Conservation (phyloP, 2,329 filamentous ascomycete species). For the Falciphora oryzae region DNA sequence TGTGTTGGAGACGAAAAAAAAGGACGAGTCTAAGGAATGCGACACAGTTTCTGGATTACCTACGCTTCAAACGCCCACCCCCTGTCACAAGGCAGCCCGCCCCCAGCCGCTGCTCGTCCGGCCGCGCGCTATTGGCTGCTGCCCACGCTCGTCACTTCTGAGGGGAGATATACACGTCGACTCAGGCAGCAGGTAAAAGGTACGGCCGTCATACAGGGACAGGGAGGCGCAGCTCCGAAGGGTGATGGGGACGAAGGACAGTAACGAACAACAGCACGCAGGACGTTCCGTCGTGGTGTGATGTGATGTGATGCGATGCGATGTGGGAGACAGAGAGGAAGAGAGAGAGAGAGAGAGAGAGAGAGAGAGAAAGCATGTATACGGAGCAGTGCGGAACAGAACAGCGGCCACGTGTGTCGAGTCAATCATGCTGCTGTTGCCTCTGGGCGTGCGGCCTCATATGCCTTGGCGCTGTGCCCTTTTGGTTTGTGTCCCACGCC, state of each 20-base stretch:
- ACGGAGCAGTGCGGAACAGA: background rate
- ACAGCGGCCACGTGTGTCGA: slow-evolving; percentile 3
- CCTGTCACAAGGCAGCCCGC: background rate
- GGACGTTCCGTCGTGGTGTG: background rate
- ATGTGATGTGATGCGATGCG: background rate
- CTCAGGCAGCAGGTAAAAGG: background rate
- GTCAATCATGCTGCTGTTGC: background rate
- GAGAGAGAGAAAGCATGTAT: background rate
- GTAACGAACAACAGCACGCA: background rate
- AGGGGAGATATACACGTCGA: background rate
- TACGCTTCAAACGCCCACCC: background rate
- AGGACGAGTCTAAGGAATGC: background rate
- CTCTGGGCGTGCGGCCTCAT: background rate
- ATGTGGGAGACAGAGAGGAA: background rate
- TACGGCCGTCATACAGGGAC: background rate
- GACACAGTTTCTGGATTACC: background rate
- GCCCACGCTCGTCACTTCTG: background rate
- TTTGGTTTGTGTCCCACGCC: background rate
- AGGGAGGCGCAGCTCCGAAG: background rate
- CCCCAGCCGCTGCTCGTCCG: no score
- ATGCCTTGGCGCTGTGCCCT: background rate
- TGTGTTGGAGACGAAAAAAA: background rate
- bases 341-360: background rate
- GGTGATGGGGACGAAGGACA: background rate
- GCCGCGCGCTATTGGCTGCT: background rate